Evolutionary conservation across 805 yeast genomes (phyloP).

Genomic region (Pichia sporocuriosa): DNA sequence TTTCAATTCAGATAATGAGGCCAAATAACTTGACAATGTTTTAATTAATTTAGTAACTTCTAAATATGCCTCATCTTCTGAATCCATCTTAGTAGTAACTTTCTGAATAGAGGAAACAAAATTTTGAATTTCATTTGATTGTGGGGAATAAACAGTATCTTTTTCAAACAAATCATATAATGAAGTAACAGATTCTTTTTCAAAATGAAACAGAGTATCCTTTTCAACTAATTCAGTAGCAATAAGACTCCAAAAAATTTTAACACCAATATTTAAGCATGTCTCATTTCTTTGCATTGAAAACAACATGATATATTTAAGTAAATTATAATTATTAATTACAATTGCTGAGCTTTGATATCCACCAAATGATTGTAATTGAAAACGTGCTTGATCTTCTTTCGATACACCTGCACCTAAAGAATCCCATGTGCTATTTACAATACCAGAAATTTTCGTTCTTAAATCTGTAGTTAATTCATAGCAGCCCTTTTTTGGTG

Average conservation of each 20-base stretch:
- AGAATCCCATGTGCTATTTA: slow-evolving; percentile 64
- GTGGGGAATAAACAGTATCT: slow-evolving; percentile 48
- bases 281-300: slow-evolving; percentile 59
- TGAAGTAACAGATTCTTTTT: slow-evolving; percentile 55
- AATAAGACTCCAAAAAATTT: slow-evolving; percentile 63
- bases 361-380: slow-evolving; percentile 57
- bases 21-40: slow-evolving; percentile 54
- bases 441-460: slow-evolving; percentile 45
- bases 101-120: slow-evolving; percentile 44
- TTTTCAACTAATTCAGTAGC: slow-evolving; percentile 58
- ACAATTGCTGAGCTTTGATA: slow-evolving; percentile 60
- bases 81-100: slow-evolving; percentile 44
- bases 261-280: slow-evolving; percentile 57
- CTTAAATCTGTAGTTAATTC: slow-evolving; percentile 59
- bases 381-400: slow-evolving; percentile 51
- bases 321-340: slow-evolving; percentile 48
- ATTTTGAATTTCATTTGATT: slow-evolving; percentile 42
- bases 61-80: slow-evolving; percentile 56
- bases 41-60: slow-evolving; percentile 45
- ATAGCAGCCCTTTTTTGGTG: slow-evolving; percentile 66
- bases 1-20: slow-evolving; percentile 57
- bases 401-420: slow-evolving; percentile 58
- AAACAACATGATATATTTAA: slow-evolving; percentile 58
- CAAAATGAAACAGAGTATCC: slow-evolving; percentile 53
- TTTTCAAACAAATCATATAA: slow-evolving; percentile 58